Conservation (phyloP, 345 rosid genomes). For the Brassica rapa region DNA sequence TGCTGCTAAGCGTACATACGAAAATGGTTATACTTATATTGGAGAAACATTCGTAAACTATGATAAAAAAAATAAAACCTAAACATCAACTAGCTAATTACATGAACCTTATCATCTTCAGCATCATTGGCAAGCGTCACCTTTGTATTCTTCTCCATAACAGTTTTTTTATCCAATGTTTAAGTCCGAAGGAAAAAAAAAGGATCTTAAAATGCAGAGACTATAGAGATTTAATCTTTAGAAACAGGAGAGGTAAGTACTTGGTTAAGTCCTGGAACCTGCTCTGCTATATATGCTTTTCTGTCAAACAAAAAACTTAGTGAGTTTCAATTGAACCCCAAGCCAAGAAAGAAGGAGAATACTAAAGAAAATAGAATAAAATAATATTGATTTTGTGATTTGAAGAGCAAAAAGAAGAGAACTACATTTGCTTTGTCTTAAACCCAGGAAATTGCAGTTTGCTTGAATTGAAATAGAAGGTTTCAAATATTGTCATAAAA, state of each 20-base stretch:
- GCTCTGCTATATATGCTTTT: conserved; percentile 20
- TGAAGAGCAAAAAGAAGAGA: conserved; percentile 14
- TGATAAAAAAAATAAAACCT: not conserved
- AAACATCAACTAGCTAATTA: not conserved
- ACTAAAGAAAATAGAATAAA: not conserved
- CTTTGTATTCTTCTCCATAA: conserved; percentile 26
- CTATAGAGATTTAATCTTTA: not conserved
- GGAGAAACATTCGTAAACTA: not conserved
- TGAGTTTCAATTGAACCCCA: conserved; percentile 26
- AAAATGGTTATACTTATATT: not conserved
- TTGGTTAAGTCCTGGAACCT: conserved; percentile 11
- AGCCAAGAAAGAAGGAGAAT: conserved; percentile 28
- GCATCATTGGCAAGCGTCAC: conserved; percentile 11
- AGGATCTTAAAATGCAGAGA: not conserved
- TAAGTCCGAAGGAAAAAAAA: not conserved
- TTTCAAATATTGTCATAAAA: conserved; percentile 26
- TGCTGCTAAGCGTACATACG: conserved; percentile 16
- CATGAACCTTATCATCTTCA: conserved; percentile 29
- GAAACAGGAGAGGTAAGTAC: not conserved
- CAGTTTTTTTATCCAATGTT: not conserved
- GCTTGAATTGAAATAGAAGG: conserved; percentile 42
- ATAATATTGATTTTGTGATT: conserved; percentile 12
- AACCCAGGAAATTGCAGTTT: conserved; percentile 33
- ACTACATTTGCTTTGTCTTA: conserved; percentile 35
- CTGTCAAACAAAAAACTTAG: conserved; percentile 7